Conservation (phyloP, 2,329 filamentous ascomycete species). For the Aureobasidium sp. region DNA sequence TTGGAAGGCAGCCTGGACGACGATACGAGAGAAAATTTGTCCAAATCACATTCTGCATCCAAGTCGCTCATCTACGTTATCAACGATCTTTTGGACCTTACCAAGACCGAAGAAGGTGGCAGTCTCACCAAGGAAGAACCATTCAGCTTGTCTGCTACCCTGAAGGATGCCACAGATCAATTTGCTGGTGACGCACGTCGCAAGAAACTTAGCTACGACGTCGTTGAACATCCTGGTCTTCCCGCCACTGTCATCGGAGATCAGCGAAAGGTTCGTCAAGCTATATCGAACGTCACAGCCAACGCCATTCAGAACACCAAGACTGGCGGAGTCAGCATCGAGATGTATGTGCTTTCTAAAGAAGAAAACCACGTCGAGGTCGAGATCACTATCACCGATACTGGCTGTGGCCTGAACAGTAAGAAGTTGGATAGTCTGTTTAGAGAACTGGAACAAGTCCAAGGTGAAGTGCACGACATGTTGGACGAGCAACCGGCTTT, state of each 20-base stretch:
- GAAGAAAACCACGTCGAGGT: constrained; percentile 52
- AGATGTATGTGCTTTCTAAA: constrained; percentile 56
- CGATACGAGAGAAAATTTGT: constrained; percentile 77
- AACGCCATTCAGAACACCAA: constrained; percentile 78
- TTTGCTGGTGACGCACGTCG: constrained; percentile 68
- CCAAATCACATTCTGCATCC: constrained; percentile 80
- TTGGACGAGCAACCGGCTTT: constrained; percentile 29
- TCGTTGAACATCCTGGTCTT: constrained; percentile 60
- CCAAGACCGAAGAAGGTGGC: constrained; percentile 78
- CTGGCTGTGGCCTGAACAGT: constrained; percentile 57
- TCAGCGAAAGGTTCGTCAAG: constrained; percentile 71
- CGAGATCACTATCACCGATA: constrained; percentile 70
- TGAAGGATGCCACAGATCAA: constrained; percentile 69
- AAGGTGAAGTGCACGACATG: constrained; percentile 45
- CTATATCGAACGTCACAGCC: constrained; percentile 72
- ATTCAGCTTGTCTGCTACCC: constrained; percentile 63
- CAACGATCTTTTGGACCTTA: constrained; percentile 82
- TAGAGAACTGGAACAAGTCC: constrained; percentile 59
- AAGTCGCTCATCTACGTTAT: constrained; percentile 92
- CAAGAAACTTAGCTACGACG: constrained; percentile 65
- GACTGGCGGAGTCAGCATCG: constrained; percentile 60
- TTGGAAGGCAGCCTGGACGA: constrained; percentile 71
- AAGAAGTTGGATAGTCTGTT: constrained; percentile 54
- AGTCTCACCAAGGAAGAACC: constrained; percentile 71
- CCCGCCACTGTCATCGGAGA: constrained; percentile 70